Evolutionary conservation across 208 protist genomes (phyloP), one percentile per base, ranked within the genome.

Genomic region (Wallacemonas sp.): DNA sequence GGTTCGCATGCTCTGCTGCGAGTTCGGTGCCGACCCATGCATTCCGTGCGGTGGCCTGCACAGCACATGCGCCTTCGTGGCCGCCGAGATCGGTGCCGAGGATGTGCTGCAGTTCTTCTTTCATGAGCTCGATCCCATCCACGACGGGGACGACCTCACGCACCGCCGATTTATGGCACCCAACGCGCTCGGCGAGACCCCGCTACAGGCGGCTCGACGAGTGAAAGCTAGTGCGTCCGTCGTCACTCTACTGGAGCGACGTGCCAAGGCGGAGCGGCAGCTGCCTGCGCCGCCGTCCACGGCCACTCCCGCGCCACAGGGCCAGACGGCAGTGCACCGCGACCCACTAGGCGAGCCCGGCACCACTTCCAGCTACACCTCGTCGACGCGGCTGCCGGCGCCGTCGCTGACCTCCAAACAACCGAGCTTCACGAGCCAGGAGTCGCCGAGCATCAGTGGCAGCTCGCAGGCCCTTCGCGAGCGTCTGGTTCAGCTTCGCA

Each of bases 21-120:
- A 93, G 68, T 93, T 89, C 59, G 58, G 63, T 19, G 87, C 87
- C 0, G 83, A 93, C 39, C 39, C 68, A 4, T 48, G 57, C 27
- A 73, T 76, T 15, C 68, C 81, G 3, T 83, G 84, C 53, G 81
- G 80, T 1, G 83, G 73, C 6, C 66, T 61, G n/a, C 27, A 38
- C 42, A 75, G 82, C 62, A 90, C 83, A 19, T 66, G 68, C 44
- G 41, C 89, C 32, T 84, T 91, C 68, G 48, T 75, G 15, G 76
- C 79, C 13, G 81, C 75, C 3, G 42, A 65, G 1, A 53, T 63
- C 1, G 71, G 71, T 8, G 54, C 67, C 19, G 61, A 58, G 1
- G 42, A 67, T 1, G 58, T 90, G 22, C 53, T 89, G 24, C 73
- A 54, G 21, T 87, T 62, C 42, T 68, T 82, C 5, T 78, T 85